Conservation (phyloP, 2,329 filamentous ascomycete species). For the Colletotrichum simmondsii region DNA sequence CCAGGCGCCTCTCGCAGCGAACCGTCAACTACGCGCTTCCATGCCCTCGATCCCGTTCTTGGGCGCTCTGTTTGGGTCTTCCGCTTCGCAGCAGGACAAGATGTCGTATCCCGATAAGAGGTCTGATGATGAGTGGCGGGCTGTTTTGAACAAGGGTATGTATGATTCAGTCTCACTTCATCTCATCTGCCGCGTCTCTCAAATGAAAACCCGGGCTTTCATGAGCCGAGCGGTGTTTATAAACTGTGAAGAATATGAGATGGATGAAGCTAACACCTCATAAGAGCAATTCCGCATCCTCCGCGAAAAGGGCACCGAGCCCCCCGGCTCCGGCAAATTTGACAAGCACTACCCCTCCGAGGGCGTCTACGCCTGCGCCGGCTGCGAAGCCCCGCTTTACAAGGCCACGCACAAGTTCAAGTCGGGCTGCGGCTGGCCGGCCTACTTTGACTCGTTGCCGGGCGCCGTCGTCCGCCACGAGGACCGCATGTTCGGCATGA, state of each 20-base stretch:
- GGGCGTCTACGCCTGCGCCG: constrained; percentile 89
- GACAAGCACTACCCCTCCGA: constrained; percentile 83
- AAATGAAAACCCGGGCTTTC: rapidly evolving
- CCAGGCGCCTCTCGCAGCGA: constrained; percentile 38
- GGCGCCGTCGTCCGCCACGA: constrained; percentile 87
- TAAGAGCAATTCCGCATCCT: constrained; percentile 95
- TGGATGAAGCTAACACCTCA: constrained; percentile 20
- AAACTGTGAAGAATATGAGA: not conserved
- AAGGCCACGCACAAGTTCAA: constrained; percentile 95
- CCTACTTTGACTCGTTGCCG: constrained; percentile 95
- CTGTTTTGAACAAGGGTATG: constrained; percentile 74
- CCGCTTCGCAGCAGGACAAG: constrained; percentile 62
- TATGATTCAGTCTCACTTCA: not conserved
- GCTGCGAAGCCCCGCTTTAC: constrained; percentile 89
- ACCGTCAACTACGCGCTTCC: constrained; percentile 56
- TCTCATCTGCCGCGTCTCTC: not conserved
- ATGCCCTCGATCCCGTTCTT: constrained; percentile 86
- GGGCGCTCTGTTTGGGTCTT: constrained; percentile 78
- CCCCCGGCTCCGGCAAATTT: constrained; percentile 81
- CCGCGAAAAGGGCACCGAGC: constrained; percentile 91
- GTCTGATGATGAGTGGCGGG: constrained; percentile 86
- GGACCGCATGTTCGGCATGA: constrained; percentile 83
- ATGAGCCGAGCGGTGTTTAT: not conserved
- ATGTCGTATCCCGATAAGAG: constrained; percentile 87
- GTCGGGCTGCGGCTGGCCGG: constrained; percentile 96